A percentile compares a stretch with the other conserved stretches of the same genome.
phyloP scores from a whole-genome alignment of 2,329 filamentous ascomycete species.

The Hymenoscyphus infarciens region DNA sequence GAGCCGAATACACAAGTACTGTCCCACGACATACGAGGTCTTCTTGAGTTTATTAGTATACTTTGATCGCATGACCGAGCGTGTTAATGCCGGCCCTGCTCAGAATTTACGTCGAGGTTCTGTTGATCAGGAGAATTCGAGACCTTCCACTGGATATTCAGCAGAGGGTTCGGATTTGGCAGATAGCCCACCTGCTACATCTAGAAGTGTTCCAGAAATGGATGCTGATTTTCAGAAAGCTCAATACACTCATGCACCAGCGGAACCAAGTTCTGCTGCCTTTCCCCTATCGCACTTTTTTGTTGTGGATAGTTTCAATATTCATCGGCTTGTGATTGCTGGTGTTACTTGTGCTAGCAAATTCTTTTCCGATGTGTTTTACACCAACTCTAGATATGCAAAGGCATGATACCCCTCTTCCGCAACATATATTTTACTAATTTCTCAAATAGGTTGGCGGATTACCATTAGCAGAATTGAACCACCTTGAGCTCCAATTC shows the following conservation, averaged over 20 bases:
- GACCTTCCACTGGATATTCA: constrained; percentile 30
- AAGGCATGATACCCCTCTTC: constrained; percentile 61
- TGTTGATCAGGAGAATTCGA: constrained; percentile 27
- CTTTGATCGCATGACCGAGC: constrained; percentile 98
- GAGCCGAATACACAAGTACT: constrained; percentile 96
- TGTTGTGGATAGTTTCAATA: constrained; percentile 98
- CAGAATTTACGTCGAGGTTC: constrained; percentile 53
- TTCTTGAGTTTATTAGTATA: constrained; percentile 94
- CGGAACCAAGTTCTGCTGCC: constrained; percentile 21
- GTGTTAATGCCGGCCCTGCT: constrained; percentile 78
- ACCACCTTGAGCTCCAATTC: constrained; percentile 95
- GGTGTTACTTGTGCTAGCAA: constrained; percentile 98
- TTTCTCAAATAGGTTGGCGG: constrained; percentile 73
- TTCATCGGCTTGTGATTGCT: constrained; percentile 92
- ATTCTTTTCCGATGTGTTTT: constrained; percentile 98
- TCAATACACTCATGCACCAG: constrained; percentile 30
- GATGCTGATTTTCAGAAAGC: constrained; percentile 27
- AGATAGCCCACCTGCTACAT: constrained; percentile 27
- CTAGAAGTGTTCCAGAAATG: constrained; percentile 31
- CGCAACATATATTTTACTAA: constrained; percentile 18
- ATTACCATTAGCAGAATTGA: constrained; percentile 84
- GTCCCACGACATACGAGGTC: constrained; percentile 96
- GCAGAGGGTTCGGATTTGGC: constrained; percentile 33
- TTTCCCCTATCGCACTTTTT: constrained; percentile 65
- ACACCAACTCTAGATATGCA: constrained; percentile 97